Conservation (phyloP, 805 yeast species). For the Metschnikowia cubensis region DNA sequence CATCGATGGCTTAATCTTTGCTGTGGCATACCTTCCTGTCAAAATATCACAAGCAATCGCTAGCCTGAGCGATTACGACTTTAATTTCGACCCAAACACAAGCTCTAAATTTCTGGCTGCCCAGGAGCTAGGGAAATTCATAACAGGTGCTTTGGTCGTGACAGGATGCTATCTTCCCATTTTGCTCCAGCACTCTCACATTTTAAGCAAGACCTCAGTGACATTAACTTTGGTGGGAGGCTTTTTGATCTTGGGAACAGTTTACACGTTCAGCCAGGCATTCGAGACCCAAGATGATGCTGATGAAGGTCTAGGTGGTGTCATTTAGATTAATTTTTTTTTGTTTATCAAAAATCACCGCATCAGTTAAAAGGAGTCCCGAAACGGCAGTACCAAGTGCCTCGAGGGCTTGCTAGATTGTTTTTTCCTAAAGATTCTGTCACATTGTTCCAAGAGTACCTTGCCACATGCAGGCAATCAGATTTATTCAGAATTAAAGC, state of each 20-base stretch:
- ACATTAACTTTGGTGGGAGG: constrained; percentile 82
- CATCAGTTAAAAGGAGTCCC: too few relatives aligned
- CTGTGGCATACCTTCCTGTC: constrained; percentile 38
- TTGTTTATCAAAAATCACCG: background rate
- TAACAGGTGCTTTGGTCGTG: constrained; percentile 71
- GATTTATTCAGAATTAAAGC: background rate
- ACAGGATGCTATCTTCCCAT: constrained; percentile 73
- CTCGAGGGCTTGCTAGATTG: background rate
- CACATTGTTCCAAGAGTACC: background rate
- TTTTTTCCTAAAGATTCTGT: background rate
- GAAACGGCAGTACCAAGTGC: too few relatives aligned
- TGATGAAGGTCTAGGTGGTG: constrained; percentile 19
- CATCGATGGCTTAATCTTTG: constrained; percentile 49
- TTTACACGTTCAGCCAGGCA: constrained; percentile 75
- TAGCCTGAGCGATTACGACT: constrained; percentile 38
- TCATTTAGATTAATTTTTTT: constrained; percentile 8
- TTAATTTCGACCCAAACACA: constrained; percentile 36
- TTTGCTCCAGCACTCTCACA: constrained; percentile 68
- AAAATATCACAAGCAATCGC: constrained; percentile 30
- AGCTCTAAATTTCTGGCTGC: constrained; percentile 26
- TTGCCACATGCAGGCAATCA: background rate
- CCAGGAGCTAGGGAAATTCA: constrained; percentile 76
- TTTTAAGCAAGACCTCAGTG: constrained; percentile 68
- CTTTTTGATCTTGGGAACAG: constrained; percentile 73
- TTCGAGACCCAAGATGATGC: constrained; percentile 47